phyloP scores from a whole-genome alignment of 23 red algal species.

The Gracilaria caudata region DNA sequence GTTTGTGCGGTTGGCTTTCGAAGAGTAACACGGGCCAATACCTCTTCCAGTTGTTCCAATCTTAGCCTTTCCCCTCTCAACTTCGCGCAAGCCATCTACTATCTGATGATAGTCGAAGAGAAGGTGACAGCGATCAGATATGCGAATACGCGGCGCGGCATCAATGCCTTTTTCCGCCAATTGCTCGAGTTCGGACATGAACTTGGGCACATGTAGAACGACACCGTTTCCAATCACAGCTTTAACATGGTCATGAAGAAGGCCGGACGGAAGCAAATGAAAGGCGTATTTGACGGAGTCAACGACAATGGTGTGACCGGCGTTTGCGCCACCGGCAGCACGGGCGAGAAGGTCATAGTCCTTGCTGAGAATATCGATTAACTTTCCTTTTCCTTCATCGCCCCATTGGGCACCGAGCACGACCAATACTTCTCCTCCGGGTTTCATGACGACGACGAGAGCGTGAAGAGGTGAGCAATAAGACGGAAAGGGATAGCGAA shows the following conservation, averaged over 20 bases:
- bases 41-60: slow-evolving; percentile 93
- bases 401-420: slow-evolving; percentile 99
- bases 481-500: not conserved
- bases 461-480: not conserved
- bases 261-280: slow-evolving; percentile 92
- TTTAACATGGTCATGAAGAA: slow-evolving; percentile 70
- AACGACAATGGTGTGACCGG: slow-evolving; percentile 98
- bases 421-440: slow-evolving; percentile 70
- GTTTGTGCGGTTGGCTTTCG: slow-evolving; percentile 88
- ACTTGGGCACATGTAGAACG: slow-evolving; percentile 88
- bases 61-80: slow-evolving; percentile 85
- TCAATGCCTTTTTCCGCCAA: slow-evolving; percentile 35
- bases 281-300: slow-evolving; percentile 93
- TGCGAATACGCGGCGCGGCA: slow-evolving; percentile 38
- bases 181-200: slow-evolving; percentile 72
- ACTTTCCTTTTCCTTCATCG: slow-evolving; percentile 98
- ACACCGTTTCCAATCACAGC: slow-evolving; percentile 99
- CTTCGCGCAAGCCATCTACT: slow-evolving; percentile 90
- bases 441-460: slow-evolving; percentile 27
- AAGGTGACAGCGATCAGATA: slow-evolving; percentile 90
- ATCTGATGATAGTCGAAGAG: slow-evolving; percentile 98
- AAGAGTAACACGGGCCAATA: slow-evolving; percentile 92
- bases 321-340: slow-evolving; percentile 93
- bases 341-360: slow-evolving; percentile 87
- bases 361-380: slow-evolving; percentile 89